A percentile compares a stretch with the other conserved stretches of the same genome.
Conservation (phyloP, 169 alveolate species). For the Theileria annulata region DNA sequence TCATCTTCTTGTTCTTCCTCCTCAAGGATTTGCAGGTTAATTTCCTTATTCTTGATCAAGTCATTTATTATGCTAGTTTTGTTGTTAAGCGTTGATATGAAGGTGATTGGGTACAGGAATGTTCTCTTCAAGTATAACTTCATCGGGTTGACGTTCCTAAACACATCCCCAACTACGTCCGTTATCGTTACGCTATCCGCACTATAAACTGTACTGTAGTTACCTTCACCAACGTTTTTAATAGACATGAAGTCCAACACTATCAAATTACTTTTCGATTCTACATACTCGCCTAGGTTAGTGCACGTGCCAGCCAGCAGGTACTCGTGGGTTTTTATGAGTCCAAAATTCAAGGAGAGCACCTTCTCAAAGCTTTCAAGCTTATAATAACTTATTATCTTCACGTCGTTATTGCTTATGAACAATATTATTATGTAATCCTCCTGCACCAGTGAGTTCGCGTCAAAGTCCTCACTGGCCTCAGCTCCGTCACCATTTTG, state of each 20-base stretch:
- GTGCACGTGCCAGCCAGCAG: slow-evolving; percentile 59
- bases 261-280: slow-evolving; percentile 52
- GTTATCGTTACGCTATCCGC: background rate
- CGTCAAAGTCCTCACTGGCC: background rate
- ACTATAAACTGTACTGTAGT: background rate
- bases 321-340: slow-evolving; percentile 44
- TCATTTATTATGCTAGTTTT: slow-evolving; percentile 8
- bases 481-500: background rate
- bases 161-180: slow-evolving; percentile 1
- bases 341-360: slow-evolving; percentile 56
- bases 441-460: background rate
- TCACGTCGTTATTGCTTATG: slow-evolving; percentile 35
- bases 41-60: background rate
- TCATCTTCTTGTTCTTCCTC: slow-evolving; percentile 15
- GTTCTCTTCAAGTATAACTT: slow-evolving; percentile 38
- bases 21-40: background rate
- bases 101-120: slow-evolving; percentile 59
- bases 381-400: slow-evolving; percentile 31
- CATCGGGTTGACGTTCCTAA: slow-evolving; percentile 14
- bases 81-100: slow-evolving; percentile 34
- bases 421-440: slow-evolving; percentile 40
- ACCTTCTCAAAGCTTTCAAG: slow-evolving; percentile 49
- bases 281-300: slow-evolving; percentile 61
- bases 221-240: background rate
- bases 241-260: slow-evolving; percentile 28